phyloP scores from a whole-genome alignment of 345 rosid species.

The Hypericum androsaemum region DNA sequence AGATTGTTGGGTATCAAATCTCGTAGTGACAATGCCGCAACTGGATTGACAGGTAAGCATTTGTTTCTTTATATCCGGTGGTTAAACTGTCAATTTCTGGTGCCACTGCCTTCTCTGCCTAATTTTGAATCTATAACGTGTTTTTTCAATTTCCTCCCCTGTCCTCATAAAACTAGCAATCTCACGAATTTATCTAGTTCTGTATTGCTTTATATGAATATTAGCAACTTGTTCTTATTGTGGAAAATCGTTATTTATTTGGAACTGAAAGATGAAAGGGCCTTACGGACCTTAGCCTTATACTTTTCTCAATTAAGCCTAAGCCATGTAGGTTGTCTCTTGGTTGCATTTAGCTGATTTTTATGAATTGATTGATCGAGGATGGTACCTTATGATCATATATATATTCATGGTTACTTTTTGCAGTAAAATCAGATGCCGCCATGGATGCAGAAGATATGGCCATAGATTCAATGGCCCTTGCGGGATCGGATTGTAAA shows the following conservation, averaged over 20 bases:
- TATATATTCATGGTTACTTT: not conserved
- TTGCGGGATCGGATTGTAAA: conserved; percentile 3
- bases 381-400: not conserved
- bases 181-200: too few relatives aligned
- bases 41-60: conserved; percentile 15
- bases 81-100: not conserved
- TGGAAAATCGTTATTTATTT: too few relatives aligned
- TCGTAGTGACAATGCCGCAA: conserved; percentile 5
- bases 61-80: not conserved
- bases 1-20: conserved; percentile 2
- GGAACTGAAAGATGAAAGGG: too few relatives aligned
- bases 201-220: too few relatives aligned
- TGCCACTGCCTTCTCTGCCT: not conserved
- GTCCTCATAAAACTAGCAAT: too few relatives aligned
- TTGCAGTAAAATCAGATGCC: conserved; percentile 5
- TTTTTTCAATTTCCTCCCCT: too few relatives aligned
- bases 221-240: too few relatives aligned
- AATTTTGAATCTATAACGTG: not conserved
- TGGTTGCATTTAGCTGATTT: conserved; percentile 2
- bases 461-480: not conserved
- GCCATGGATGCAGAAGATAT: conserved; percentile 1
- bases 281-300: too few relatives aligned
- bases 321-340: not conserved
- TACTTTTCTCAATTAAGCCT: not conserved
- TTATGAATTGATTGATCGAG: conserved; percentile 2